Evolutionary conservation across 2,329 filamentous ascomycete species (phyloP).

Genomic region (Fusarium sp.): DNA sequence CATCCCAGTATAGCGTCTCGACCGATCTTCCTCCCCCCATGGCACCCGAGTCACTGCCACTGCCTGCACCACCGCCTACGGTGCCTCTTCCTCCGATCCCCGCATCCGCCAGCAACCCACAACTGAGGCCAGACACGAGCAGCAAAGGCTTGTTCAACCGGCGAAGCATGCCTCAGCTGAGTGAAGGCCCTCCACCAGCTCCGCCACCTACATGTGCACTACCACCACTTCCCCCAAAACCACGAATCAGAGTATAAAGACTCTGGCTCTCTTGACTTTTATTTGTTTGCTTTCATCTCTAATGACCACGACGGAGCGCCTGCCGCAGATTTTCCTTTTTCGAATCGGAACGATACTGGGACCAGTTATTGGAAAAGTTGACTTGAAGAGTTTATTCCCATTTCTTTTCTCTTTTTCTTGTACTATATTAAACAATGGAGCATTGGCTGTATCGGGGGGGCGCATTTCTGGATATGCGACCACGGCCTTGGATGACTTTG

Average conservation of each 20-base stretch:
- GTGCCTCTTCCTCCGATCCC: conserved; percentile 47
- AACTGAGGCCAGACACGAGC: conserved; percentile 34
- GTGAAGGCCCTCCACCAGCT: conserved; percentile 59
- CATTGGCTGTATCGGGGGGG: conserved; percentile 8
- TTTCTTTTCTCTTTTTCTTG: conserved; percentile 7
- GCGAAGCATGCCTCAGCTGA: conserved; percentile 61
- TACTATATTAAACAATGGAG: conserved; percentile 34
- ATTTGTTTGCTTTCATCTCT: conserved; percentile 20
- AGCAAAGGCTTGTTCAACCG: conserved; percentile 47
- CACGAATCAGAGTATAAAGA: conserved; percentile 30
- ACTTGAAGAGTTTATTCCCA: conserved; percentile 17
- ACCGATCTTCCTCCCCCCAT: conserved; percentile 40
- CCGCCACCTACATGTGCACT: conserved; percentile 64
- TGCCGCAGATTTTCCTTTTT: conserved; percentile 29
- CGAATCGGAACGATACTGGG: conserved; percentile 22
- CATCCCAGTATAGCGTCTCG: conserved; percentile 36
- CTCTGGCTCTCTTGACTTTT: conserved; percentile 6
- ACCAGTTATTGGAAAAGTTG: conserved; percentile 25
- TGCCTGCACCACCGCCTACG: conserved; percentile 44
- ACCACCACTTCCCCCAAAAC: conserved; percentile 57
- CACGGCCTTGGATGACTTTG: conserved; percentile 37
- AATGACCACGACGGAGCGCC: conserved; percentile 31
- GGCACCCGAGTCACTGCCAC: conserved; percentile 37
- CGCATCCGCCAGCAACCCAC: conserved; percentile 35
- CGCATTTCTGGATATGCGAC: conserved; percentile 33